A percentile compares a stretch with the other conserved stretches of the same genome.
Conservation (phyloP, 2,329 filamentous ascomycete genomes). For the Xylaria sp. region DNA sequence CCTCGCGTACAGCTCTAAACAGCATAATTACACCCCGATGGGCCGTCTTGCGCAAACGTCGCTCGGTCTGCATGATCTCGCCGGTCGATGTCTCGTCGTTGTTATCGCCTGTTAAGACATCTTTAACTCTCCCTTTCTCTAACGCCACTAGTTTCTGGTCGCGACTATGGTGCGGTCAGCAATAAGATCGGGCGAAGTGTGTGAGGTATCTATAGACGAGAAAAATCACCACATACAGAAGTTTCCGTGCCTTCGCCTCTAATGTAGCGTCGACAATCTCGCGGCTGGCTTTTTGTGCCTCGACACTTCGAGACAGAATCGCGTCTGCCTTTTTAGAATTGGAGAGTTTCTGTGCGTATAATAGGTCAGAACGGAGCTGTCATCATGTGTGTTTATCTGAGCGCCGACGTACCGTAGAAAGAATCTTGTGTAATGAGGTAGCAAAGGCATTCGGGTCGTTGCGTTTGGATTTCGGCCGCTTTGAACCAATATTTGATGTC, state of each 20-base stretch:
- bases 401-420: constrained; percentile 66
- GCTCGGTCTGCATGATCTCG: constrained; percentile 76
- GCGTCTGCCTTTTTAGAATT: constrained; percentile 85
- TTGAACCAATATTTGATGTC: constrained; percentile 44
- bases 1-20: constrained; percentile 93
- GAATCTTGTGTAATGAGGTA: constrained; percentile 91
- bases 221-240: constrained; percentile 58
- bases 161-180: constrained; percentile 53
- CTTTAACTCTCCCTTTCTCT: constrained; percentile 88
- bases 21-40: constrained; percentile 94
- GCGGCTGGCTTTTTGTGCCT: constrained; percentile 77
- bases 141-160: constrained; percentile 81
- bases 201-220: too few species aligned
- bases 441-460: constrained; percentile 94
- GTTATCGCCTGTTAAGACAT: constrained; percentile 75
- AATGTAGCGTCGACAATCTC: constrained; percentile 80
- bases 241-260: constrained; percentile 81
- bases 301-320: constrained; percentile 85
- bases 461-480: constrained; percentile 75
- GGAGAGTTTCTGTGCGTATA: constrained; percentile 72
- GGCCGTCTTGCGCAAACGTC: constrained; percentile 83
- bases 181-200: background rate
- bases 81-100: constrained; percentile 60
- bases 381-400: background rate
- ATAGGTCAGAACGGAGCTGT: constrained; percentile 5